Conservation (phyloP, 305 asterid species). For the Solanum hybrid region DNA sequence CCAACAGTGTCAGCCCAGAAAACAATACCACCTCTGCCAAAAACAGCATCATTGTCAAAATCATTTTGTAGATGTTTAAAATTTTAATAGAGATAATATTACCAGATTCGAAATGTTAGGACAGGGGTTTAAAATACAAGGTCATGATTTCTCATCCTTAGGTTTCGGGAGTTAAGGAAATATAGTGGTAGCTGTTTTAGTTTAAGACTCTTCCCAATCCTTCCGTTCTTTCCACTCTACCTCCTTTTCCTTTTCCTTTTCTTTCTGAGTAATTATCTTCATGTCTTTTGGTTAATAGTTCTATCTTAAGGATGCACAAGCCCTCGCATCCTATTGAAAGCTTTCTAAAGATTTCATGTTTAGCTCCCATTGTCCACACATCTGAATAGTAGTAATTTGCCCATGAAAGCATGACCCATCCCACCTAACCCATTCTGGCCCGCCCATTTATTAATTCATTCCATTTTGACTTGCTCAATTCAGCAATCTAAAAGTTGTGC, state of each 20-base stretch:
- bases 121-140: neutral
- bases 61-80: neutral
- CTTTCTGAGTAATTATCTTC: neutral
- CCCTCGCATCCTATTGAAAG: neutral
- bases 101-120: neutral
- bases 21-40: slow-evolving; percentile 71
- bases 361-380: neutral
- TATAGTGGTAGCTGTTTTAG: neutral
- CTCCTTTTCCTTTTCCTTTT: neutral
- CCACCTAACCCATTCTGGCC: neutral
- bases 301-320: neutral
- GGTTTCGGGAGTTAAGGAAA: neutral
- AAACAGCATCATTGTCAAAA: slow-evolving; percentile 12
- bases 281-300: neutral
- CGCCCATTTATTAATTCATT: neutral
- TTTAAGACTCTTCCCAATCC: neutral
- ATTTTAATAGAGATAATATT: neutral
- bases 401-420: neutral
- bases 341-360: neutral
- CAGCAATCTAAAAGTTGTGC: neutral
- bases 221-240: neutral
- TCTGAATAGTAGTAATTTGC: neutral
- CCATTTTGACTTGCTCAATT: neutral
- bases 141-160: neutral
- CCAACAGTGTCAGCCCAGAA: slow-evolving; percentile 84